These are phyloP conservation scores for Rhytidiadelphus loreus DNA, from an alignment of 225 moss, liverwort and hornwort species.

Conservation along the genomic window DNA sequence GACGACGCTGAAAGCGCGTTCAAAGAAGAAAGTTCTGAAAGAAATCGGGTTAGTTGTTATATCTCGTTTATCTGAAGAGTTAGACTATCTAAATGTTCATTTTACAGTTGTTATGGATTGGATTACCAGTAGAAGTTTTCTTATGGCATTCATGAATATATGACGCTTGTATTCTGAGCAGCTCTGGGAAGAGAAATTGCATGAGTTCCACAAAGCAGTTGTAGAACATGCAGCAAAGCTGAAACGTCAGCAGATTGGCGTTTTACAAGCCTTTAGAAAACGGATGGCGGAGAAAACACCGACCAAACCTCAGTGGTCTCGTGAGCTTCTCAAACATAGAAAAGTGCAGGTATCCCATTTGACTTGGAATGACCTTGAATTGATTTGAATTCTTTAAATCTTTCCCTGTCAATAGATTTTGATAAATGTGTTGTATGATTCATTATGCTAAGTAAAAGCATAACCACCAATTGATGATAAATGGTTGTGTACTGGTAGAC, in stretches of 20 bases:
- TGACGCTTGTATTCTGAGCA: conserved; percentile 4
- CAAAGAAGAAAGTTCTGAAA: conserved; percentile 54
- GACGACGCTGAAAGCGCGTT: conserved; percentile 43
- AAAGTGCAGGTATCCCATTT: conserved; percentile 63
- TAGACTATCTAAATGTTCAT: not conserved
- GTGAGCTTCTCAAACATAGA: conserved; percentile 84
- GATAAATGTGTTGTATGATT: not conserved
- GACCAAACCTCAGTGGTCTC: conserved; percentile 90
- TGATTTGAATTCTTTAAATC: not conserved
- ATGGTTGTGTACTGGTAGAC: conserved; percentile 28
- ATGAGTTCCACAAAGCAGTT: conserved; percentile 86
- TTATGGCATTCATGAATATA: not conserved
- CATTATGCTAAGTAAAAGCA: not conserved
- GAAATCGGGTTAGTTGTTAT: conserved; percentile 39
- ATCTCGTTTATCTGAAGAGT: not conserved
- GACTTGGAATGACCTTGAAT: not conserved
- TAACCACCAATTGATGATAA: not conserved
- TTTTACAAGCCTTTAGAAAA: conserved; percentile 76
- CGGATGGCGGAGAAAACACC: conserved; percentile 79
- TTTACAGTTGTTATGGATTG: not conserved
- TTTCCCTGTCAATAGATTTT: not conserved
- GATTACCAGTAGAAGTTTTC: not conserved
- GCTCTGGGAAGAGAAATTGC: conserved; percentile 92
- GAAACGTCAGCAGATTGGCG: conserved; percentile 84
- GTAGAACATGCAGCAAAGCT: conserved; percentile 92